Conservation (phyloP, 129 eudicot species). For the Ambrosia trifida region DNA sequence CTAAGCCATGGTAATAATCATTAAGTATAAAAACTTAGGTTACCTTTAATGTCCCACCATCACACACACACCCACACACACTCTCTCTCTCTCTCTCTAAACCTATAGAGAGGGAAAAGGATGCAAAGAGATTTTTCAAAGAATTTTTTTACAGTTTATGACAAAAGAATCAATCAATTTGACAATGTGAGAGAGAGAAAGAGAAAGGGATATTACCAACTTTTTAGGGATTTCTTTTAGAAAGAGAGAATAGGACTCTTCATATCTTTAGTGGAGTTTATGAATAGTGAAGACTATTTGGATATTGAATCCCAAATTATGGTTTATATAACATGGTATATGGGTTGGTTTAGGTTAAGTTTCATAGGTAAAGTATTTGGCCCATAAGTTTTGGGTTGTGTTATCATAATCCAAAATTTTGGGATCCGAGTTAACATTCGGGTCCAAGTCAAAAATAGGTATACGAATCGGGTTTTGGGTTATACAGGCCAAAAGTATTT, state of each 20-base stretch:
- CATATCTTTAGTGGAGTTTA: neutral
- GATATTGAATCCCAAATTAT: constrained; percentile 15
- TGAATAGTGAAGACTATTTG: neutral
- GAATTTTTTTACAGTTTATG: constrained; percentile 21
- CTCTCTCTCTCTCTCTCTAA: neutral
- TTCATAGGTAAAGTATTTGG: neutral
- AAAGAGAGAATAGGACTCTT: constrained; percentile 8
- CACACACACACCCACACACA: too few species aligned
- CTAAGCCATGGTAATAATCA: constrained; percentile 14
- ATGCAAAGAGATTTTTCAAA: constrained; percentile 20
- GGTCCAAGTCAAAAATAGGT: too few species aligned
- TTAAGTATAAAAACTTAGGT: constrained; percentile 9
- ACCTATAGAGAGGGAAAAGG: neutral
- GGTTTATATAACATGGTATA: constrained; percentile 14
- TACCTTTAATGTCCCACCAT: constrained; percentile 24
- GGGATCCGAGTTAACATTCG: too few species aligned
- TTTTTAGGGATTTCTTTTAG: constrained; percentile 8
- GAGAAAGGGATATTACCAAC: constrained; percentile 25
- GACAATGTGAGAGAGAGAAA: constrained; percentile 9
- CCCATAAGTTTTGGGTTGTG: constrained; percentile 3
- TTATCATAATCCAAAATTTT: neutral
- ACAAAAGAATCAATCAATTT: constrained; percentile 36
- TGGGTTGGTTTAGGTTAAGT: constrained; percentile 16
- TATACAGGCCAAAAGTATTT: neutral
- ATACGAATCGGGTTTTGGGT: neutral